These are phyloP conservation scores for Hygrophila difformis DNA, from an alignment of 257 asterid genomes.

Conservation along the genomic window DNA sequence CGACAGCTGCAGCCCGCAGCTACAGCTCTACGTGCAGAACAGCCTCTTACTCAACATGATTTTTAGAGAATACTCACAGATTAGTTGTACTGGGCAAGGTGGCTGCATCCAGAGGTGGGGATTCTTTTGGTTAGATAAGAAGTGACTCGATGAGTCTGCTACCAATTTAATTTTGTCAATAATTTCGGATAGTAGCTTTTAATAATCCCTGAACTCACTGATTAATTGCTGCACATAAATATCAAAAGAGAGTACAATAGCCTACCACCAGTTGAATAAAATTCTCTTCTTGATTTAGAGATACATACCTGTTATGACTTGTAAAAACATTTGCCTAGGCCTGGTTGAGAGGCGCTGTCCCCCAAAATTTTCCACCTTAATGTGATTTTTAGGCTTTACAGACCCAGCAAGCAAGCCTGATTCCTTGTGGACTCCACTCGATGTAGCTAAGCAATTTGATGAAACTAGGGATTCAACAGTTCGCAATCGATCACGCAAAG, in stretches of 20 bases:
- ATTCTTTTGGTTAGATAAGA: too few species aligned
- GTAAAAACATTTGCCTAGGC: constrained; percentile 40
- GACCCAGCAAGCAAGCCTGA: constrained; percentile 21
- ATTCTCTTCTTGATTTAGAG: constrained; percentile 3
- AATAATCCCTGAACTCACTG: too few species aligned
- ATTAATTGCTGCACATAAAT: constrained; percentile 6
- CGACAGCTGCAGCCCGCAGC: too few species aligned
- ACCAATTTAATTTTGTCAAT: too few species aligned
- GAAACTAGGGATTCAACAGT: constrained; percentile 45
- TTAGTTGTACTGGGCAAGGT: too few species aligned
- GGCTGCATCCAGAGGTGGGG: too few species aligned
- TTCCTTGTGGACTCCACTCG: constrained; percentile 19
- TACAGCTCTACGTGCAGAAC: too few species aligned
- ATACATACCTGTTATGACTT: constrained; percentile 87
- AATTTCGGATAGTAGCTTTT: too few species aligned
- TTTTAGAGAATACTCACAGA: too few species aligned
- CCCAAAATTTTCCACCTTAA: constrained; percentile 21
- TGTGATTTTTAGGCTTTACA: constrained; percentile 19
- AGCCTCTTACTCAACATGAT: too few species aligned
- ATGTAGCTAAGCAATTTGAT: constrained; percentile 16
- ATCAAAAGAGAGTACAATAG: constrained; percentile 1
- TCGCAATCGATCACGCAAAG: constrained; percentile 54
- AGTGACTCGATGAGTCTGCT: too few species aligned
- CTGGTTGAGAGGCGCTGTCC: constrained; percentile 25
- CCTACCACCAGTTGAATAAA: neutral